A percentile compares a stretch with the other conserved stretches of the same genome.
phyloP scores from a whole-genome alignment of 768 basidiomycete species.

The Calocera cornea region DNA sequence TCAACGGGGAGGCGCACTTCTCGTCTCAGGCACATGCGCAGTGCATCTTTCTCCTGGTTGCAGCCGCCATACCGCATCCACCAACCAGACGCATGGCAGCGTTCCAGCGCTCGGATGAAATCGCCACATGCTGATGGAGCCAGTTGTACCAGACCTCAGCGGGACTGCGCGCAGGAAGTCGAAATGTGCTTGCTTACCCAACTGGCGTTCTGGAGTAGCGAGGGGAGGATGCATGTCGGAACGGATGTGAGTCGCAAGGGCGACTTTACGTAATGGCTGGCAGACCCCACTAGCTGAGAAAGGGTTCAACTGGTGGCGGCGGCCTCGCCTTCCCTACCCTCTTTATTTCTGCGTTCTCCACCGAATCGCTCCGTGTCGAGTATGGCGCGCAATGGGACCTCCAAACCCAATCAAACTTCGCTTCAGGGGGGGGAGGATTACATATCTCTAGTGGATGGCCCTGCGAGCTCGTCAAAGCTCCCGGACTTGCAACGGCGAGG shows the following conservation, averaged over 20 bases:
- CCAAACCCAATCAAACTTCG: background rate
- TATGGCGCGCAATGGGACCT: background rate
- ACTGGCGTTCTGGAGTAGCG: constrained; percentile 6
- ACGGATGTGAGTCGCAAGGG: no score
- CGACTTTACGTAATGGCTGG: background rate
- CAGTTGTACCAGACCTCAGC: no score
- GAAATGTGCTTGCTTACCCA: background rate
- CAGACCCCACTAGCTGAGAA: background rate
- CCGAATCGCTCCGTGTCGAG: background rate
- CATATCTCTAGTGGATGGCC: background rate
- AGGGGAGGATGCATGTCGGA: constrained; percentile 12
- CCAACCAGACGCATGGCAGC: constrained; percentile 13
- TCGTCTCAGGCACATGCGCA: constrained; percentile 10
- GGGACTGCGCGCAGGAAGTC: background rate
- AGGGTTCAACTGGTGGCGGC: background rate
- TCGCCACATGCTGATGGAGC: constrained; percentile 10
- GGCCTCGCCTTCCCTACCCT: background rate
- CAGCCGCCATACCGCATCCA: constrained; percentile 11
- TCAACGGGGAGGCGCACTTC: constrained; percentile 5
- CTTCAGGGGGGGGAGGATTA: background rate
- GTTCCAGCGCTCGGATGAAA: constrained; percentile 10
- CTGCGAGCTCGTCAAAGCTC: background rate
- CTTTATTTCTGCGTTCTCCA: background rate
- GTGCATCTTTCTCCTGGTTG: constrained; percentile 7
- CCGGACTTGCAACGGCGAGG: background rate